phyloP scores from a whole-genome alignment of 116 monocot genomes.

The Cymodocea nodosa region DNA sequence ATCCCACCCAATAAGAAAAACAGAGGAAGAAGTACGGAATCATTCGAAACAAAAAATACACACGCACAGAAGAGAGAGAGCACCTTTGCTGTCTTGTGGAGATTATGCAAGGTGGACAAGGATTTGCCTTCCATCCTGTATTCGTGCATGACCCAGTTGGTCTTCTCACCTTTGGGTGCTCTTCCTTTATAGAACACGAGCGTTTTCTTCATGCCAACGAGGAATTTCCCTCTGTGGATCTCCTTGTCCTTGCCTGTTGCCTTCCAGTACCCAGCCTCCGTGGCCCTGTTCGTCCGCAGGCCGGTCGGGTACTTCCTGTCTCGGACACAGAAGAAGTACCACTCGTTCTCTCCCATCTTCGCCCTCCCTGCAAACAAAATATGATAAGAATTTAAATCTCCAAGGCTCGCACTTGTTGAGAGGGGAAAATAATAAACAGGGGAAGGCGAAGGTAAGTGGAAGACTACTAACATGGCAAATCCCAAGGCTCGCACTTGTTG shows the following conservation, averaged over 20 bases:
- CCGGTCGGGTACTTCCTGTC: slow-evolving; percentile 43
- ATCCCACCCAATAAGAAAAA: neutral
- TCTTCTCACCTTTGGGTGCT: slow-evolving; percentile 34
- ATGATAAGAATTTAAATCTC: neutral
- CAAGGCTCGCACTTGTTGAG: neutral
- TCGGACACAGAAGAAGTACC: slow-evolving; percentile 41
- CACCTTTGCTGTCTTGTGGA: slow-evolving; percentile 37
- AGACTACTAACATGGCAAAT: slow-evolving; percentile 23
- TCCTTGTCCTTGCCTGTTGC: slow-evolving; percentile 46
- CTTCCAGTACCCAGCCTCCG: slow-evolving; percentile 38
- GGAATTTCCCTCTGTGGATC: slow-evolving; percentile 18
- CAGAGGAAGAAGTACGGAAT: no score
- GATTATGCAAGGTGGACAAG: slow-evolving; percentile 22
- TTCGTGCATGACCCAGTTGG: slow-evolving; percentile 42
- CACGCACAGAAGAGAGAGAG: no score
- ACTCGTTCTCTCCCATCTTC: slow-evolving; percentile 37
- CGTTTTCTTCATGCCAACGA: slow-evolving; percentile 43
- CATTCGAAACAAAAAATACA: no score
- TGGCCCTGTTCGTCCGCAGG: slow-evolving; percentile 34
- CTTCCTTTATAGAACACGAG: slow-evolving; percentile 47
- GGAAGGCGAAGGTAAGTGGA: no score
- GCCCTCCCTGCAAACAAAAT: slow-evolving; percentile 17
- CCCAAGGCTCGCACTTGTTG: slow-evolving; percentile 38
- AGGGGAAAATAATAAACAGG: neutral
- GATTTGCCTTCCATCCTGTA: slow-evolving; percentile 37